A percentile compares a stretch with the other conserved stretches of the same genome.
Evolutionary conservation across 148 eudicot genomes (phyloP).

Genomic region (Cornus kousa): DNA sequence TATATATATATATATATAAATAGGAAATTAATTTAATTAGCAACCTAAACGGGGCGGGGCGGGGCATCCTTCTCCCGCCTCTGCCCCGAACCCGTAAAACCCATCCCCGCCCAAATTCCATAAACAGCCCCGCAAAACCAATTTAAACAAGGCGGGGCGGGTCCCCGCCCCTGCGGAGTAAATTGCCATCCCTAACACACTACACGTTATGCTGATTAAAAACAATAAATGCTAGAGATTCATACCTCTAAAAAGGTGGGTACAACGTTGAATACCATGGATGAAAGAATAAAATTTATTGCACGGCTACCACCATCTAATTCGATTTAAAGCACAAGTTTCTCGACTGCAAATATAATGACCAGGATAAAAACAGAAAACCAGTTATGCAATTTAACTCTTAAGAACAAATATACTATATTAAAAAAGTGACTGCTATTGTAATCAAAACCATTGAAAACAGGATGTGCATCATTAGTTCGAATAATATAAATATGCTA

Average conservation of each 20-base stretch:
- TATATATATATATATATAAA: no score
- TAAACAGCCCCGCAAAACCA: no score
- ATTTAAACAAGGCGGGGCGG: no score
- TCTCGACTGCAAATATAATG: slow-evolving; percentile 63
- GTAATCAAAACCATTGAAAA: neutral
- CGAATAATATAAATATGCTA: neutral
- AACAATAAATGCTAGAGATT: slow-evolving; percentile 14
- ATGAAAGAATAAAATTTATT: slow-evolving; percentile 83
- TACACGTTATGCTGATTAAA: neutral
- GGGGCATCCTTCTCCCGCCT: no score
- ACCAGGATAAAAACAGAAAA: slow-evolving; percentile 19
- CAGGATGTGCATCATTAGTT: neutral
- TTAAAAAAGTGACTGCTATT: neutral
- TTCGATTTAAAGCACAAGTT: slow-evolving; percentile 88
- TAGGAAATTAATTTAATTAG: no score
- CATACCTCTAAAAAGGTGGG: slow-evolving; percentile 89
- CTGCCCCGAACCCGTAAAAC: no score
- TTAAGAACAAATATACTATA: no score
- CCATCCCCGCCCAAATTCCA: no score
- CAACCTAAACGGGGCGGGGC: no score
- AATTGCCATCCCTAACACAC: no score
- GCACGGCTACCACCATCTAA: slow-evolving; percentile 99
- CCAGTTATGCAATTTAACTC: neutral
- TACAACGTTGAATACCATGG: slow-evolving; percentile 90
- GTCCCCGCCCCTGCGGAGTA: no score